Evolutionary conservation across 2,329 filamentous ascomycete genomes (phyloP), one percentile per base, ranked within the genome.

Genomic region (Aspergillus versicolor): DNA sequence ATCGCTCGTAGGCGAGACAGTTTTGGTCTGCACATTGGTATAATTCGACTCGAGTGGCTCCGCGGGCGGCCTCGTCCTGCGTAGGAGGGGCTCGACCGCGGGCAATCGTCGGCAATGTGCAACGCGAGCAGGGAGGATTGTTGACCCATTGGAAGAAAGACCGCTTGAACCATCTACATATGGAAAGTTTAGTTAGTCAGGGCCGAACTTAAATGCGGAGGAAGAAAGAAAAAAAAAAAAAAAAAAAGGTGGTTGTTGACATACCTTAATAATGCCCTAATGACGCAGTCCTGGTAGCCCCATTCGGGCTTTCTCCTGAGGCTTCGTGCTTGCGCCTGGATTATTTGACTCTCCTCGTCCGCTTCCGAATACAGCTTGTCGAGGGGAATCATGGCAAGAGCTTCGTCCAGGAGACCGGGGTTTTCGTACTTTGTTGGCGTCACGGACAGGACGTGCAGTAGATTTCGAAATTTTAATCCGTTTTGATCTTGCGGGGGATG

Each of bases 261-360:
- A 66, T 80, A 92, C 89, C 87, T 88, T 69, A 97, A 80, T 62
- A 97, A 81, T 59, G 93, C 91, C 64, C 90, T 85, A 69, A 97
- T 89, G 54, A 97, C 91, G 73, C 93, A 99, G 77, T 99, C 94
- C 75, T 97, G 93, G 72, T 97, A 97, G 56, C 92, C 93, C 93
- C 93, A 97, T 79, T 92, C 89, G 2, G 92, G 85, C 72, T 89
- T 90, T 56, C 89, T 86, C 19, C 90, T 90, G 78, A 96, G 87
- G 64, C 91, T 96, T 70, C 89, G 89, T 32, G 93, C 93, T 74
- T 96, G 88, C 34, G 91, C 94, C 69, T 89, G 86, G 65, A 96
- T 81, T 30, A 97, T 87, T 72, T 97, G 91, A 63, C 85, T 87
- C 75, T 97, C 92, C 73, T 97, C 93, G 72, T 97, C 92, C 52